These are phyloP conservation scores for Axilococcus clingmanii DNA, from an alignment of 139 green algal genomes.

Conservation along the genomic window DNA sequence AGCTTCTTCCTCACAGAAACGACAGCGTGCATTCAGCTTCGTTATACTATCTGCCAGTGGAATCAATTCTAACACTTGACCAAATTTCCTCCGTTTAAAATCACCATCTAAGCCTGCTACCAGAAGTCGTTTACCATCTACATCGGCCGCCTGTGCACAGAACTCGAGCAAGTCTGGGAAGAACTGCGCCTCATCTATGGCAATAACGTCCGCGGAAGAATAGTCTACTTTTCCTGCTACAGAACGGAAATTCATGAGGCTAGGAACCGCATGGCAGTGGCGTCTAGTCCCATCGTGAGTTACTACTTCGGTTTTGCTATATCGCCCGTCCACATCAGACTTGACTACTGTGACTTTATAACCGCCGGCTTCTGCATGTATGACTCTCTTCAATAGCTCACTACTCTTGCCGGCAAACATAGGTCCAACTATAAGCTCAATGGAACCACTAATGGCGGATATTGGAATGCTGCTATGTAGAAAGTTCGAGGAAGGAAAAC, in stretches of 20 bases:
- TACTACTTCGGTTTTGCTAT: conserved; percentile 23
- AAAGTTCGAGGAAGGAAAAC: too few relatives aligned
- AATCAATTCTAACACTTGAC: conserved; percentile 59
- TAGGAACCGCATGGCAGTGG: conserved; percentile 19
- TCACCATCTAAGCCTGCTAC: conserved; percentile 67
- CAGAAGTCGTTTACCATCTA: conserved; percentile 48
- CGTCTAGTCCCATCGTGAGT: conserved; percentile 34
- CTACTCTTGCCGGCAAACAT: conserved; percentile 76
- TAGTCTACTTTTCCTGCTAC: conserved; percentile 7
- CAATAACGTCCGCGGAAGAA: conserved; percentile 34
- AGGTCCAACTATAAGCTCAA: conserved; percentile 57
- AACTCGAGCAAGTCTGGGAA: conserved; percentile 64
- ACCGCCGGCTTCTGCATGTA: conserved; percentile 20
- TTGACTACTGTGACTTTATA: conserved; percentile 45
- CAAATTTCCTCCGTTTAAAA: conserved; percentile 54
- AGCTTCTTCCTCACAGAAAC: conserved; percentile 39
- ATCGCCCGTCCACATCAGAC: conserved; percentile 48
- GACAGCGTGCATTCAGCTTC: conserved; percentile 59
- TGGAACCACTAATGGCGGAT: too few relatives aligned
- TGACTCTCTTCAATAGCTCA: conserved; percentile 40
- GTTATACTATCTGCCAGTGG: conserved; percentile 62
- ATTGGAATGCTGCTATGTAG: too few relatives aligned
- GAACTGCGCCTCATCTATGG: conserved; percentile 81
- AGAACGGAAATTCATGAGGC: conserved; percentile 11
- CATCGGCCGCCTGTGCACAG: conserved; percentile 47